phyloP scores from a whole-genome alignment of 257 asterid species.

The Petrea volubilis region DNA sequence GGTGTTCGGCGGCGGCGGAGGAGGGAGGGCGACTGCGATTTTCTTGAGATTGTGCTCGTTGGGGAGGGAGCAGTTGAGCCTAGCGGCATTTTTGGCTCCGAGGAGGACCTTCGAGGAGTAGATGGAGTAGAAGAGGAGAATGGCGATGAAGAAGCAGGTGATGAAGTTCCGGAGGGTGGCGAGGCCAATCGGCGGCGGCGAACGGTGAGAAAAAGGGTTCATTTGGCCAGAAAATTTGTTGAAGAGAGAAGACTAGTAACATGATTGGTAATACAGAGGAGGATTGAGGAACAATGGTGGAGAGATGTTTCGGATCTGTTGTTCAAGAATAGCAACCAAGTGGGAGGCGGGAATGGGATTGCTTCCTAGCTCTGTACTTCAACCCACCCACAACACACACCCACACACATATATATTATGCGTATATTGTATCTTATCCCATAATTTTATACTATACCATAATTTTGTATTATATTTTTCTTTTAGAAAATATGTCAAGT shows the following conservation, averaged over 20 bases:
- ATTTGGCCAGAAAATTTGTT: conserved; percentile 9
- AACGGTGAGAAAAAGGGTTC: conserved; percentile 39
- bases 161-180: conserved; percentile 43
- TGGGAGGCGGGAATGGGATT: no score
- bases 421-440: no score
- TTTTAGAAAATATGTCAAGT: no score
- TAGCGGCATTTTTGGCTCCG: conserved; percentile 25
- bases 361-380: no score
- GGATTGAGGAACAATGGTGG: no score
- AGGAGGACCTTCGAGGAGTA: conserved; percentile 54
- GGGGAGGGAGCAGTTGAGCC: conserved; percentile 18
- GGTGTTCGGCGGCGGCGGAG: background rate
- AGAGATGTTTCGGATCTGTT: no score
- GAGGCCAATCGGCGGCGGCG: conserved; percentile 27
- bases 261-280: no score
- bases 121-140: conserved; percentile 43
- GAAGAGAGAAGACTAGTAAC: background rate
- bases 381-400: no score
- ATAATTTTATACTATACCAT: no score
- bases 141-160: conserved; percentile 41
- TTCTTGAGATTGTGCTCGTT: conserved; percentile 19
- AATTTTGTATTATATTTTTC: no score
- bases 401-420: no score
- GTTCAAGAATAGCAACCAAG: no score
- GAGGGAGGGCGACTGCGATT: background rate